Evolutionary conservation across 2,329 filamentous ascomycete genomes (phyloP).

Genomic region (Penicillium glabrum): DNA sequence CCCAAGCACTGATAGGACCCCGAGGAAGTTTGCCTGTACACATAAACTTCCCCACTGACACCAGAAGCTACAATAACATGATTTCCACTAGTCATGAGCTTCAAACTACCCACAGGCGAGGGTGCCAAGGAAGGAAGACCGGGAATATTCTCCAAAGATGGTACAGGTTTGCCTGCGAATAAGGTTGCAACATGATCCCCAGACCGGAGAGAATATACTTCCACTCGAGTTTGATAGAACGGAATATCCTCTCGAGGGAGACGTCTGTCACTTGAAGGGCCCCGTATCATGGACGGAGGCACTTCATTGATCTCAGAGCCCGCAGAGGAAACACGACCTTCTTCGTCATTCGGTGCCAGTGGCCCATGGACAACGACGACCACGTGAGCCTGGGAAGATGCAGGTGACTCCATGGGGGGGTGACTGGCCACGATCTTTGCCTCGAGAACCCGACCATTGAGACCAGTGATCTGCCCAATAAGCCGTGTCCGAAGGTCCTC

Average conservation of each 20-base stretch:
- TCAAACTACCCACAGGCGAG: constrained; percentile 69
- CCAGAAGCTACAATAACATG: constrained; percentile 76
- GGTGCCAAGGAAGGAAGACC: constrained; percentile 68
- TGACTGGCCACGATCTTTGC: constrained; percentile 80
- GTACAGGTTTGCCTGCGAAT: constrained; percentile 67
- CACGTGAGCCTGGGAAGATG: constrained; percentile 68
- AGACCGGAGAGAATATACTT: constrained; percentile 82
- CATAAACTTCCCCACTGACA: constrained; percentile 80
- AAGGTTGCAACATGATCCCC: constrained; percentile 70
- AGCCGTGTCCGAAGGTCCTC: constrained; percentile 70
- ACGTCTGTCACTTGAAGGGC: constrained; percentile 20
- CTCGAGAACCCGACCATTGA: constrained; percentile 75
- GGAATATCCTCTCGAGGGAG: constrained; percentile 28
- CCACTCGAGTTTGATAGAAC: constrained; percentile 79
- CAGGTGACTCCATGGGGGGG: constrained; percentile 51
- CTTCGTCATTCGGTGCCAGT: constrained; percentile 53
- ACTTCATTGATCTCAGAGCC: constrained; percentile 38
- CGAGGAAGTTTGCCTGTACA: constrained; percentile 56
- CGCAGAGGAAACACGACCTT: constrained; percentile 31
- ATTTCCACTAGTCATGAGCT: constrained; percentile 69
- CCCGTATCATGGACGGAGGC: constrained; percentile 26
- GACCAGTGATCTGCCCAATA: constrained; percentile 69
- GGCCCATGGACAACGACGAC: constrained; percentile 80
- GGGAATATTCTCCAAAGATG: constrained; percentile 56
- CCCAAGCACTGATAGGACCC: constrained; percentile 66